Base-by-base conservation (phyloP, 2,329 filamentous ascomycete species). In the Penicillium sclerotiorum region DNA sequence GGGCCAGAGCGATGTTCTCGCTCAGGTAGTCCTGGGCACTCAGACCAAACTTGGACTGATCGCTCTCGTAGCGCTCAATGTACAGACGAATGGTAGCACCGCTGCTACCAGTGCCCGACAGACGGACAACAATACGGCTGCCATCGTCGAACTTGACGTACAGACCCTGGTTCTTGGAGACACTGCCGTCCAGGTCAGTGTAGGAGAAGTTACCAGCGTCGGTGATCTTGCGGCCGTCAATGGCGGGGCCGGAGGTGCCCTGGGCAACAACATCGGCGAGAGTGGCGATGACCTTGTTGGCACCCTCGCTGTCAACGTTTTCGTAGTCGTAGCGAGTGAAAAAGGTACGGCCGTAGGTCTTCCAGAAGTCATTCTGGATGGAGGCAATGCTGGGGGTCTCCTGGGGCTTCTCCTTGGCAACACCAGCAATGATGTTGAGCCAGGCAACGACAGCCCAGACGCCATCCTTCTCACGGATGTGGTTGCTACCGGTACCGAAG, bases 321-420 rank as follows among this genome's bases (percentile, higher is more conserved):
- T 99, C 94, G 76, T 96, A 99, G 76, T 99, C 94, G 76, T 97
- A 97, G 57, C 94, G 90, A 36, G 94, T 99, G 83, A 99, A 99
- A 81, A 97, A 99, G 25, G 92, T 96, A 52, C 94, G 91, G 66
- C 94, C 94, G 73, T 99, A 99, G 49, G 85, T 89, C 66, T 84
- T 83, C 94, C 94, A 99, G 83, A 99, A 97, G 70, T 96, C 90
- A 65, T 90, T 85, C 77, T 99, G 94, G 71, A 99, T 96, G 73
- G 92, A 88, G 68, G 89, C 89, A 75, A 99, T 97, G 76, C 89
- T 95, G 43, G 93, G 92, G 3, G 88, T 90, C 61, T 89, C 86
- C 51, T 80, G 85, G 17, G 89, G 84, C 66, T 87, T 87, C 71
- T 90, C 82, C 70, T 94, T 86, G 58, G 92, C 92, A 40, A 97